Percentiles rank a stretch among this genome's conserved stretches.
Evolutionary conservation across 2,329 filamentous ascomycete species (phyloP).

Genomic region (Neonectria magnoliae): DNA sequence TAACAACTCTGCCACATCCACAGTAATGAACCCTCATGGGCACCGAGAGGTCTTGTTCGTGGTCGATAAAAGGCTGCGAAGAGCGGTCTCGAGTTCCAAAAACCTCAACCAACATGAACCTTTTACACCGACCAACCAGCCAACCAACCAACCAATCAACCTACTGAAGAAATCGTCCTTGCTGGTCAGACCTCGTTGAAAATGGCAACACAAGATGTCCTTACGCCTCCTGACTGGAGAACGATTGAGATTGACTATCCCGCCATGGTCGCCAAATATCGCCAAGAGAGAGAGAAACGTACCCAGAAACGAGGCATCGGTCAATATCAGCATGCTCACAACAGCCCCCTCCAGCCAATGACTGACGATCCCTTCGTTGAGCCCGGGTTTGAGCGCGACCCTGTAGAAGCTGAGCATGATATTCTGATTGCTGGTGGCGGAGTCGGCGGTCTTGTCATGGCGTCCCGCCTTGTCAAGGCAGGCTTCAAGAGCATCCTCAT

Average conservation of each 20-base stretch:
- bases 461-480: background rate
- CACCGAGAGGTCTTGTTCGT: background rate
- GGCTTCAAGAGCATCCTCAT: background rate
- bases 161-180: background rate
- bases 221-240: background rate
- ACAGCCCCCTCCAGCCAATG: background rate
- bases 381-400: background rate
- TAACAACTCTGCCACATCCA: background rate
- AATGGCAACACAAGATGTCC: background rate
- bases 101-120: background rate
- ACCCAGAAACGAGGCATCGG: background rate
- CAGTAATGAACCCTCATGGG: background rate
- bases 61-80: background rate
- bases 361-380: background rate
- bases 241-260: background rate
- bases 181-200: background rate
- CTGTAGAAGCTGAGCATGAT: background rate
- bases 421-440: background rate
- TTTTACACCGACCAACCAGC: too few relatives aligned
- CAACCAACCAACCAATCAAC: too few relatives aligned
- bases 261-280: background rate
- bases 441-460: slow-evolving; percentile 1
- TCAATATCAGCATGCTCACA: background rate
- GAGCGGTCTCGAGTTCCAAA: background rate
- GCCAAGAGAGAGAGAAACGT: background rate